phyloP scores from a whole-genome alignment of 75 land plant species.

The Pinus tabuliformis region DNA sequence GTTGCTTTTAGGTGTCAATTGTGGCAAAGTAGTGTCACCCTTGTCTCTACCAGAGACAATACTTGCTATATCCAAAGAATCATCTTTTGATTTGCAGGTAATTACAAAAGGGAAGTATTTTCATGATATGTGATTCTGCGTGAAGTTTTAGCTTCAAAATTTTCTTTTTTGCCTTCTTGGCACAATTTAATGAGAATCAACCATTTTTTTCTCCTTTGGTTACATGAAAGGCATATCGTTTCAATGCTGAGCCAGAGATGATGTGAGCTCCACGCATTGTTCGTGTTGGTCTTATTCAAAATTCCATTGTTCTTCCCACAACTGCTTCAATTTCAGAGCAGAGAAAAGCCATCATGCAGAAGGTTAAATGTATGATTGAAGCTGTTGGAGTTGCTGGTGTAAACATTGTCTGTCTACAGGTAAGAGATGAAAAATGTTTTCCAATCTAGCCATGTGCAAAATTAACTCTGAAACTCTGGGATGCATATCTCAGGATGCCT shows the following conservation, averaged over 20 bases:
- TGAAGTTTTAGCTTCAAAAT: background rate
- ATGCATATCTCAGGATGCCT: constrained; percentile 70
- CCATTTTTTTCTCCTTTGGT: background rate
- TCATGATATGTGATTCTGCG: background rate
- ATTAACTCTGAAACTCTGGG: background rate
- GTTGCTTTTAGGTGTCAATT: no score
- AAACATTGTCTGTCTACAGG: constrained; percentile 91
- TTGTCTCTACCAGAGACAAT: constrained; percentile 43
- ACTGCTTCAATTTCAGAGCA: constrained; percentile 71
- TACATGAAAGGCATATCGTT: constrained; percentile 59
- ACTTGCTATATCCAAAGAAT: constrained; percentile 27
- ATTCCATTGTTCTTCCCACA: constrained; percentile 83
- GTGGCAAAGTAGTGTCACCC: no score
- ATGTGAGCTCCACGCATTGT: constrained; percentile 73
- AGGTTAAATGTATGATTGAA: constrained; percentile 64
- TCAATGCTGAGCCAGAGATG: constrained; percentile 70
- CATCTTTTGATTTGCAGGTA: constrained; percentile 82
- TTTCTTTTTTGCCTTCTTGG: background rate
- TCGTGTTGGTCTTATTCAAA: constrained; percentile 88
- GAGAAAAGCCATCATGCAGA: constrained; percentile 69
- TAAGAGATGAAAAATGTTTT: constrained; percentile 13
- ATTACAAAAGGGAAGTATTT: background rate
- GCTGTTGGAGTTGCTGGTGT: constrained; percentile 86
- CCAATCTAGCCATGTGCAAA: background rate
- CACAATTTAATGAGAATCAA: background rate